Base-by-base conservation (phyloP, 2,329 filamentous ascomycete genomes). In the Cercospora sp. region DNA sequence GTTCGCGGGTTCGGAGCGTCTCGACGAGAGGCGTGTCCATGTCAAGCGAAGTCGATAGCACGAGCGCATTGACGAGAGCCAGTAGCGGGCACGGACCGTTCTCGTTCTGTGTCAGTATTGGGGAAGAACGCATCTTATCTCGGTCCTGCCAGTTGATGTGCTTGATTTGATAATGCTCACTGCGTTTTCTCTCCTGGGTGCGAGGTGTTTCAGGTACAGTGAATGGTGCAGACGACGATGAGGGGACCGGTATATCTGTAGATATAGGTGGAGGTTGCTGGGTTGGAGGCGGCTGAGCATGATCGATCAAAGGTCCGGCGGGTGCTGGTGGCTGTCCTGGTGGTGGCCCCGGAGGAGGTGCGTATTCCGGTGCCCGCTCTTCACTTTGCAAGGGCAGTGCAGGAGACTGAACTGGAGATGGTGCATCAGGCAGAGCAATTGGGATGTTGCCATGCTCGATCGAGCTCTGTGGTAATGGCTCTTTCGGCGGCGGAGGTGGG, bases 81-180 rank as follows among this genome's bases (percentile, higher is more conserved):
- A 99, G 88, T 13, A 99, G 82, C 1, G 95, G 95, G 79, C 95
- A 99, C 0, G 95, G 95, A 0, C 95, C 95, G 75, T 99, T 99
- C 66, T 90, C 88, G 73, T 97, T 98, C 76, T 99, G 94, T 3
- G 96, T 89, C 48, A 98, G 83, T 65, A 98, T 93, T 0, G 95
- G 94, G 0, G 93, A 94, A n/a, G 86, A 85, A 53, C 92, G 86
- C 42, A 92, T 84, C 63, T 88, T 88, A n/a, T 86, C 84, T 1
- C 83, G 68, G 1, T 97, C 92, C 68, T 89, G 84, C 94, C 94
- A 98, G 69, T 87, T 89, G 69, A 98, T 90, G 68, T 94, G 93
- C 77, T 97, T 96, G 78, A 98, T 94, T 65, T 93, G 91, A 75
- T 99, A 98, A 0, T 93, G 95, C 79, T 97, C 93, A 66, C 84